Evolutionary conservation across 1,284 basidiomycete species (phyloP), one percentile per base, ranked within the genome.

Genomic region (Marasmius tenuissimus): DNA sequence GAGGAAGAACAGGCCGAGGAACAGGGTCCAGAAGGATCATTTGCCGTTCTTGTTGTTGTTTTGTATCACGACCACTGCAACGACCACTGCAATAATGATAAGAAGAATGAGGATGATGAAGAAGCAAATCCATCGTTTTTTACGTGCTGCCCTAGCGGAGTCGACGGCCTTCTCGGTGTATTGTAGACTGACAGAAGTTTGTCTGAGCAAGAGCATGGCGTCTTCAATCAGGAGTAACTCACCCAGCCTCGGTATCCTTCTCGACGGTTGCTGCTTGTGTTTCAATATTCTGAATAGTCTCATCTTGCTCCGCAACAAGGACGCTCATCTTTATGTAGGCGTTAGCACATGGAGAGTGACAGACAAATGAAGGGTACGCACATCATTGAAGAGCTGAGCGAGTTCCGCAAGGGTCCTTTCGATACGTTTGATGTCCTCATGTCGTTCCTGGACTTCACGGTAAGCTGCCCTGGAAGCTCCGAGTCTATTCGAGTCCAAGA

Each of bases 91-190:
- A 61, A 91, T 72, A 60, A 92, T 86, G 59, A 82, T 80, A 59
- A 93, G 76, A 63, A 92, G 70, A 64, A 86, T 77, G 61, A 92
- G 66, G 61, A 83, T 73, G 70, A 92, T 86, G 76, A 85, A 76
- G 84, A 95, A 94, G 78, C 94, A 96, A 72, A 95, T 94, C 92
- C 93, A 94, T 66, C 93, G 88, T 84, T 97, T 98, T 78, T 91
- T 94, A 65, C 97, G 88, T 27, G 95, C 96, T 49, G 89, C 85
- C 45, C 89, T 84, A n/a, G 97, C 97, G 52, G 92, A 94, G 35
- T 80, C 80, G 48, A 97, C 90, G 6, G 96, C 97, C 71, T 92
- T 93, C 65, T 89, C 89, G 5, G 92, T 93, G 72, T 97, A 91
- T 61, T 82, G 79, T 62, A 94, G 77, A 63, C 93, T 94, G 67